Evolutionary conservation across 805 yeast species (phyloP), one percentile per base, ranked within the genome.

Genomic region (Wickerhamiella brachini): DNA sequence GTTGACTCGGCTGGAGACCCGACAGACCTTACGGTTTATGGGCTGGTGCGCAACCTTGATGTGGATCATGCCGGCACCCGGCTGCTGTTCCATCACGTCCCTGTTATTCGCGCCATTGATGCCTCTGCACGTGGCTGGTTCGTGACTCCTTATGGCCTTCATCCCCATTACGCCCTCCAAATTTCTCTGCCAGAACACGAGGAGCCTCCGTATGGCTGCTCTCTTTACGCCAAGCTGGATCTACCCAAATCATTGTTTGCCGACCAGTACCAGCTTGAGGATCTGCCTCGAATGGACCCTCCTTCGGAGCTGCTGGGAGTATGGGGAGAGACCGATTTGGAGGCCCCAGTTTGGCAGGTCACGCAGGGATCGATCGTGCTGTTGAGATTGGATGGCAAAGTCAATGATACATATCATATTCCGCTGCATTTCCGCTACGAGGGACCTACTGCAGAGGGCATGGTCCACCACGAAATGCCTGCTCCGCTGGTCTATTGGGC

Each of bases 261-360:
- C n/a, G 83, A 79, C 63, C 68, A 68, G 58, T 78, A 76, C 59
- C 81, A 79, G 59, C 69, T 76, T 22, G 62, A 69, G 31, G 67
- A 65, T 22, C 58, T 65, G n/a, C 55, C 61, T 2, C 52, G 60
- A 5, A 54, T 54, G 37, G 49, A 50, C 24, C 59, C 59, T 23
- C 56, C 59, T 29, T 59, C 62, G 15, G 58, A 55, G n/a, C 65
- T 76, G 15, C 37, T 73, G 1, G 68, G 66, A 2, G 61, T 72
- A 0, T 75, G 75, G 73, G 83, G 83, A 2, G 78, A 75, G 49
- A 65, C 71, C n/a, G 80, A 79, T 57, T 63, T 79, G 22, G 84
- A 79, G 56, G 69, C 71, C 34, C 84, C 84, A 4, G 72, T 66
- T 34, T 79, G 78, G 71, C 64, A 65, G 26, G 67, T 68, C 7